Conservation (phyloP, 176 grass and related monocot species). For the Secale cereale region DNA sequence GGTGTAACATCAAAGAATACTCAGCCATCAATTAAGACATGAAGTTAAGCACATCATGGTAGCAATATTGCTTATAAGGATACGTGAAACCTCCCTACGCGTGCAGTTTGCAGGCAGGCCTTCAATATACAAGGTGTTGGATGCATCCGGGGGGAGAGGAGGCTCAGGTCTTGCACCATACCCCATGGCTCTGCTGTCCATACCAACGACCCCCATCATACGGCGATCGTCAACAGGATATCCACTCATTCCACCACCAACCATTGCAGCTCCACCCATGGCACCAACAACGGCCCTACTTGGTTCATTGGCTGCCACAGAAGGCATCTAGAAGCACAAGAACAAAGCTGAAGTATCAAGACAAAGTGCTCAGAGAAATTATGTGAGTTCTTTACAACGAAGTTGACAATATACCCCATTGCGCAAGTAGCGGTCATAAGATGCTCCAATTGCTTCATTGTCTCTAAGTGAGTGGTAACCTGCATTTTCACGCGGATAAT, state of each 20-base stretch:
- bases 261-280: constrained; percentile 34
- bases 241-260: constrained; percentile 54
- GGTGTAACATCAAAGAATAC: neutral
- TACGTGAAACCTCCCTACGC: constrained; percentile 97
- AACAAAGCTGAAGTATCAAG: neutral
- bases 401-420: constrained; percentile 69
- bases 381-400: neutral
- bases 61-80: constrained; percentile 41
- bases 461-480: constrained; percentile 78
- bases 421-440: constrained; percentile 93
- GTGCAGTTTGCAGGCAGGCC: constrained; percentile 95
- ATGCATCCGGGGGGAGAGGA: constrained; percentile 84
- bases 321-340: constrained; percentile 45
- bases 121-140: constrained; percentile 86
- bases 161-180: constrained; percentile 71
- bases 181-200: constrained; percentile 69
- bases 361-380: neutral
- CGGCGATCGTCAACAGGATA: constrained; percentile 69
- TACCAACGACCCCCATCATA: constrained; percentile 56
- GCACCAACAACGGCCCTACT: constrained; percentile 62
- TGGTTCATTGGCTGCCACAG: constrained; percentile 52
- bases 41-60: neutral
- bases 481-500: constrained; percentile 72
- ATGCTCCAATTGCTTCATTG: constrained; percentile 84
- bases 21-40: neutral